Evolutionary conservation across 495 filamentous ascomycete genomes (phyloP).

Genomic region (Parachaetomium inaequale): DNA sequence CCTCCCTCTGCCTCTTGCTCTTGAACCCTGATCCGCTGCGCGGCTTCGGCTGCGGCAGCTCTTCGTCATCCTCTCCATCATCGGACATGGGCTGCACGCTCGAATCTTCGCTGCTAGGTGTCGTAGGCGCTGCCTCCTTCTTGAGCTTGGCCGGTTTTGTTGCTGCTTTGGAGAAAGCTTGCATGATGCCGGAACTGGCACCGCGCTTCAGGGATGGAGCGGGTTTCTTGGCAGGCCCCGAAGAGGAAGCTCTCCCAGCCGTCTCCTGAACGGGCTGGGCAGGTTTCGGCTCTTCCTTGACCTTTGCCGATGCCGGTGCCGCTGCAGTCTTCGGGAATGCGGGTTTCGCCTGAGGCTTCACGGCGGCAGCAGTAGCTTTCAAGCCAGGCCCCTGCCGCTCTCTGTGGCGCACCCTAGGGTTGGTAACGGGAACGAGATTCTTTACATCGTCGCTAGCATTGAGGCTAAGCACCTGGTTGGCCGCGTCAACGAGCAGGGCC

Average conservation of each 20-base stretch:
- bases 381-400: constrained; percentile 33
- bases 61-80: constrained; percentile 65
- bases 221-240: constrained; percentile 40
- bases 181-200: constrained; percentile 59
- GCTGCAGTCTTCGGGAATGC: constrained; percentile 10
- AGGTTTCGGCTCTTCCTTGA: constrained; percentile 38
- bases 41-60: constrained; percentile 42
- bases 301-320: constrained; percentile 9
- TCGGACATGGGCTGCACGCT: constrained; percentile 63
- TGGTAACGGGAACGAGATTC: constrained; percentile 32
- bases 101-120: constrained; percentile 53
- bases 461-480: constrained; percentile 55
- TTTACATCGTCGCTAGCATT: constrained; percentile 24
- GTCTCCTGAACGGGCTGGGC: constrained; percentile 22
- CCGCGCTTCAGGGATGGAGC: constrained; percentile 54
- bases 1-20: constrained; percentile 66
- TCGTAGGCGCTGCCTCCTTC: constrained; percentile 49
- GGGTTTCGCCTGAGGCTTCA: constrained; percentile 21
- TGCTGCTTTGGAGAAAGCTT: constrained; percentile 79
- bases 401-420: constrained; percentile 38
- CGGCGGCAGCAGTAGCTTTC: constrained; percentile 23
- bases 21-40: constrained; percentile 44
- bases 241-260: constrained; percentile 27
- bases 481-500: constrained; percentile 66
- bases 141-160: constrained; percentile 43